phyloP scores from a whole-genome alignment of 345 rosid genomes.

The Moringa oleifera region DNA sequence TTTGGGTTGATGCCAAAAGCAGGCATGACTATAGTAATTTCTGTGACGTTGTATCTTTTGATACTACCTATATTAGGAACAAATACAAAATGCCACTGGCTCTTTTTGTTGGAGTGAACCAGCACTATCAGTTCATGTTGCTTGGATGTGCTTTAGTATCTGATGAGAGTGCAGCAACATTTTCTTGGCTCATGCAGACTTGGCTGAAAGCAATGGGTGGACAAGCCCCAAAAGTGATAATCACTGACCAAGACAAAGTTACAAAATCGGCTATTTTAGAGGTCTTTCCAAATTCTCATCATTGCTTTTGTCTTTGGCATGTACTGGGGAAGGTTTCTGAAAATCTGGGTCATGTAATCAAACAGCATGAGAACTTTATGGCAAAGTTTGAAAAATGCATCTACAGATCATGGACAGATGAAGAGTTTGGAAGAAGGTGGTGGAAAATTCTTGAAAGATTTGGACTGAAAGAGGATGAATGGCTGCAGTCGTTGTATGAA shows the following conservation, averaged over 20 bases:
- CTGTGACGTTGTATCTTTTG: conserved; percentile 59
- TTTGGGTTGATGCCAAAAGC: conserved; percentile 69
- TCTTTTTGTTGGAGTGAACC: conserved; percentile 59
- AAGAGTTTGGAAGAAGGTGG: conserved; percentile 55
- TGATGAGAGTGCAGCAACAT: conserved; percentile 50
- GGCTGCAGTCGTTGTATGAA: conserved; percentile 51
- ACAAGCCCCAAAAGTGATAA: conserved; percentile 48
- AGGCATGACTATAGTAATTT: conserved; percentile 54
- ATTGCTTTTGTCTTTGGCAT: conserved; percentile 56
- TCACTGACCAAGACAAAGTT: conserved; percentile 47
- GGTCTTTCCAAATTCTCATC: conserved; percentile 45
- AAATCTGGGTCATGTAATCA: conserved; percentile 44
- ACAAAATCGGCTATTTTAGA: conserved; percentile 37
- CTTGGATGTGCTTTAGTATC: conserved; percentile 67
- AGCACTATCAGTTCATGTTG: conserved; percentile 55
- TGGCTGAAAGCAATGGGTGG: conserved; percentile 72
- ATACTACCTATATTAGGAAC: conserved; percentile 48
- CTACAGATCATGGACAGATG: conserved; percentile 58
- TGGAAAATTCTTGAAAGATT: conserved; percentile 51
- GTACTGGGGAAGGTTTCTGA: conserved; percentile 52
- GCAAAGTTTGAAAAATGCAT: conserved; percentile 60
- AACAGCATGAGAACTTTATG: conserved; percentile 42
- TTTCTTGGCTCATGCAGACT: conserved; percentile 59
- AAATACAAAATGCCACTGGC: conserved; percentile 64
- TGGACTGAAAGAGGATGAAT: conserved; percentile 50